Evolutionary conservation across 352 stramenopile genomes (phyloP).

Genomic region (Phytophthora multivora): DNA sequence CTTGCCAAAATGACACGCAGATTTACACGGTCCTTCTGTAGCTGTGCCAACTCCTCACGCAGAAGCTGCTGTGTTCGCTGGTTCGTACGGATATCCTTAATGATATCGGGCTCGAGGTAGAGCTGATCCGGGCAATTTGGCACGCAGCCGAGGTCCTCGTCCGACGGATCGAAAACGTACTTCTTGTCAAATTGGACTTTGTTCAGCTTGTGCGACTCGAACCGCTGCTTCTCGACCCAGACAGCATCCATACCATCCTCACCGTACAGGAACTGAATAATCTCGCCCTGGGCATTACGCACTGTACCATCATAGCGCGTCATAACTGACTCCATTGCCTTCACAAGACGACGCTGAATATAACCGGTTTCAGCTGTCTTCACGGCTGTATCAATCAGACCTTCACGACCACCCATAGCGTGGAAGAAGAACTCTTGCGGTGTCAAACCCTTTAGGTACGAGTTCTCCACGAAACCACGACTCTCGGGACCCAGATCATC

Average conservation of each 20-base stretch:
- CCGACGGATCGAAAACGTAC: constrained; percentile 93
- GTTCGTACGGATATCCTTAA: constrained; percentile 93
- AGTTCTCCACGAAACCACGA: constrained; percentile 99
- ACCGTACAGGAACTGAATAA: constrained; percentile 91
- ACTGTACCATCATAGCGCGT: constrained; percentile 98
- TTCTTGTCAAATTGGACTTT: constrained; percentile 94
- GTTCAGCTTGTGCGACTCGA: constrained; percentile 90
- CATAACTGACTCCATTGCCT: constrained; percentile 99
- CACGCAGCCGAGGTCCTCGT: constrained; percentile 92
- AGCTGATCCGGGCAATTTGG: constrained; percentile 85
- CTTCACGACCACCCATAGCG: constrained; percentile 99
- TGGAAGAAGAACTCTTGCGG: constrained; percentile 99
- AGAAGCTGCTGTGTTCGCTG: constrained; percentile 93
- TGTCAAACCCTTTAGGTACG: constrained; percentile 96
- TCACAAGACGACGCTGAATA: constrained; percentile 99
- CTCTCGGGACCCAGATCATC: constrained; percentile 98
- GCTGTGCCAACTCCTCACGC: constrained; percentile 92
- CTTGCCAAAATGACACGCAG: constrained; percentile 95
- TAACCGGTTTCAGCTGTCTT: constrained; percentile 99
- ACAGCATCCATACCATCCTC: constrained; percentile 99
- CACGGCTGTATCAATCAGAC: constrained; percentile 99
- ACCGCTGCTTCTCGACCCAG: constrained; percentile 99
- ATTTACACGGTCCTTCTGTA: constrained; percentile 95
- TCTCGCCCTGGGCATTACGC: constrained; percentile 92
- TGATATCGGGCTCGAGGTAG: constrained; percentile 86